Base-by-base conservation (phyloP, 2,329 filamentous ascomycete species). In the Verticillium tricorpus region DNA sequence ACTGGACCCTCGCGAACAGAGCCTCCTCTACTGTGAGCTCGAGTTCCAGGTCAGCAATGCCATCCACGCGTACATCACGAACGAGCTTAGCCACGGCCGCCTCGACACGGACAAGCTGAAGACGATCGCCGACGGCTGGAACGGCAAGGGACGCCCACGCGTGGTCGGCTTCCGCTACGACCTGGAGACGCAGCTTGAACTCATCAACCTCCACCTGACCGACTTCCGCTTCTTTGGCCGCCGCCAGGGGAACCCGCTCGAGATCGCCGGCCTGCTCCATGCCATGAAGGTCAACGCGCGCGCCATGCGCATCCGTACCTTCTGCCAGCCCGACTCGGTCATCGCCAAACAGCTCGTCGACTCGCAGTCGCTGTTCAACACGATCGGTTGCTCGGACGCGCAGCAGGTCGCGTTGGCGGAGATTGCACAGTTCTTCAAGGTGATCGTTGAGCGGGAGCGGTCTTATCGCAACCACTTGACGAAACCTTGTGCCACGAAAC, bases 151-250 rank as follows among this genome's bases (percentile, higher is more conserved):
- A 45, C 82, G 82, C 0, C 82, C 84, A 6, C 79, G 77, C 61
- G 83, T 87, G 9, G 71, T 84, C 25, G 81, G 82, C 14, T 87
- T 86, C 69, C 81, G 83, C 19, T 87, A 84, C 69, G 84, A 87
- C 63, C 70, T 86, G 2, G 84, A 86, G 72, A 86, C 84, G 1
- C 85, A 87, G 71, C 68, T 87, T n/a, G 82, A 85, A 12, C 77
- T 87, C 12, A 70, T 86, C 25, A 68, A 71, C 17, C 69, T 81
- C 9, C 84, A 87, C 65, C 69, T 78, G 32, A 70, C 79, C 11
- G 77, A 81, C 25, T 87, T 87, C 67, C 78, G 78, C 37, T 87
- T 87, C 71, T 81, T 82, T 67, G 82, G 82, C 35, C 76, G 76
- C 2, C 72, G 76, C 11, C 78, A 82, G 60, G 74, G 74, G 31